Conservation (phyloP, 441 rosid species). For the Flueggea neowawraea region DNA sequence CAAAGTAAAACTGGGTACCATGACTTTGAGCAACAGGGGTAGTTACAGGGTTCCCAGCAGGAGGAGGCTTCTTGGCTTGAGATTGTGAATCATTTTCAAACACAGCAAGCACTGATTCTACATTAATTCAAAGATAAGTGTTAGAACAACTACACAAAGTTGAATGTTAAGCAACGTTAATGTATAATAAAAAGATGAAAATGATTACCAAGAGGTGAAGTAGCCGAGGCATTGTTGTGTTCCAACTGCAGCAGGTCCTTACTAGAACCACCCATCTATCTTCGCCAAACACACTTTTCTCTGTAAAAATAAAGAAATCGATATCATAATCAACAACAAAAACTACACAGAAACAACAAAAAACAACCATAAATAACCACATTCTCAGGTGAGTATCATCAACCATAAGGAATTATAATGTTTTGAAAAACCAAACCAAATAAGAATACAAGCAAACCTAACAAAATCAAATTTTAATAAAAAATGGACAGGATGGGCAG, state of each 20-base stretch:
- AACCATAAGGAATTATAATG: too few relatives aligned
- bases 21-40: slow-evolving; percentile 48
- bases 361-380: too few relatives aligned
- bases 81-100: slow-evolving; percentile 16
- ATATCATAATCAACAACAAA: too few relatives aligned
- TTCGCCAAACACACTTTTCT: background rate
- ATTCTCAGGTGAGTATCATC: too few relatives aligned
- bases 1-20: slow-evolving; percentile 18
- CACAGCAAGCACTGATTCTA: slow-evolving; percentile 32
- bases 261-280: slow-evolving; percentile 37
- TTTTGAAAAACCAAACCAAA: too few relatives aligned
- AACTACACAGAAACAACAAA: too few relatives aligned
- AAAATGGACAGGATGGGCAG: too few relatives aligned
- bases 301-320: too few relatives aligned
- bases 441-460: too few relatives aligned
- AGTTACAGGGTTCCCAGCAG: slow-evolving; percentile 28
- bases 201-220: slow-evolving; percentile 33
- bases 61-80: slow-evolving; percentile 14
- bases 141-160: background rate
- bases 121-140: background rate
- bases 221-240: slow-evolving; percentile 26
- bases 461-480: too few relatives aligned
- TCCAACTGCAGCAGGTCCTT: slow-evolving; percentile 56
- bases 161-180: background rate
- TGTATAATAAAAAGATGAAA: background rate